These are phyloP conservation scores for Pythium folliculosum DNA, from an alignment of 352 stramenopile genomes.

Conservation along the genomic window DNA sequence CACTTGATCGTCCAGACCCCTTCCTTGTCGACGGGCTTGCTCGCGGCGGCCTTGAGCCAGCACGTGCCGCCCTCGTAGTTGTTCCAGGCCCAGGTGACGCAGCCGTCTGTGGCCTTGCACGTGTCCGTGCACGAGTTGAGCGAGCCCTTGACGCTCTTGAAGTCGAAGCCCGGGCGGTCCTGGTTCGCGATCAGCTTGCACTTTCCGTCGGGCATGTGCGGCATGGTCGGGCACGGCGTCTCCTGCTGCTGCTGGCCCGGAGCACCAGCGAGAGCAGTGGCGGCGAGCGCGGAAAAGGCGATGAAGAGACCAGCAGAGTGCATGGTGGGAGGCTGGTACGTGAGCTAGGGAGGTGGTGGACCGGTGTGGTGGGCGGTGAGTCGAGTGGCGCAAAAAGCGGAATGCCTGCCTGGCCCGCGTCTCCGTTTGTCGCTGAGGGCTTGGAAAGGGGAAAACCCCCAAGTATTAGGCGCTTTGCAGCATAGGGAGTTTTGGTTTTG, in stretches of 20 bases:
- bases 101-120: neutral
- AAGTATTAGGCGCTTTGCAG: too few species aligned
- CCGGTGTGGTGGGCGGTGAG: neutral
- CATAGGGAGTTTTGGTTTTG: too few species aligned
- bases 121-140: conserved; percentile 3
- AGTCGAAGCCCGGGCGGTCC: conserved; percentile 1
- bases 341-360: neutral
- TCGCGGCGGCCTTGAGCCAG: conserved; percentile 1
- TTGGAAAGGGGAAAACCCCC: too few species aligned
- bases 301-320: conserved; percentile 3
- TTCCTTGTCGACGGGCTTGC: neutral
- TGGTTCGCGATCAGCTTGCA: conserved; percentile 4
- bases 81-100: conserved; percentile 23
- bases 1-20: neutral
- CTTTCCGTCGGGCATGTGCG: neutral
- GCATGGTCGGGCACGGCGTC: neutral
- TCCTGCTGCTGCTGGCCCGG: neutral
- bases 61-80: conserved; percentile 14
- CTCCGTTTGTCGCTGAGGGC: too few species aligned
- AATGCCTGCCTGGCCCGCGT: neutral
- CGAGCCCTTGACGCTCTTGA: neutral
- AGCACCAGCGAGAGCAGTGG: neutral
- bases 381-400: neutral
- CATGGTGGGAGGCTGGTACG: neutral
- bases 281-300: neutral